These are phyloP conservation scores for Marasmius tenuissimus DNA, from an alignment of 1,284 basidiomycete species.

Conservation along the genomic window DNA sequence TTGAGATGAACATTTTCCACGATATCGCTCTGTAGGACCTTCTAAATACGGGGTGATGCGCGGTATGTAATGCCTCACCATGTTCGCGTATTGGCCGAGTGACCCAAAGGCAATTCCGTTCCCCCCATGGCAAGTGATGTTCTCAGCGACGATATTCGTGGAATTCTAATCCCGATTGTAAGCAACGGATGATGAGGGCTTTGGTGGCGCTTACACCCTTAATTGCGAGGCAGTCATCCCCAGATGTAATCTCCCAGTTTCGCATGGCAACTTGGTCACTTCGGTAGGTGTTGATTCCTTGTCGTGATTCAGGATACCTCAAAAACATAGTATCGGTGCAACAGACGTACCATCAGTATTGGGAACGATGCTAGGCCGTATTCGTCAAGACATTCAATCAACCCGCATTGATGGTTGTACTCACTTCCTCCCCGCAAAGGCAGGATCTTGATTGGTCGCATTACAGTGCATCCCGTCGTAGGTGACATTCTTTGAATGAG, in stretches of 20 bases:
- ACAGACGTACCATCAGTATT: conserved; percentile 57
- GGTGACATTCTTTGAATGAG: conserved; percentile 51
- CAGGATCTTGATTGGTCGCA: conserved; percentile 58
- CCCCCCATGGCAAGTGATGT: conserved; percentile 60
- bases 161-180: conserved; percentile 45
- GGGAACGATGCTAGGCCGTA: conserved; percentile 48
- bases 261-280: conserved; percentile 50
- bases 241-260: conserved; percentile 60
- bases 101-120: conserved; percentile 68
- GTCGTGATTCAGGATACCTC: conserved; percentile 2
- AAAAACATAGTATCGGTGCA: conserved; percentile 3
- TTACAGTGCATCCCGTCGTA: conserved; percentile 66
- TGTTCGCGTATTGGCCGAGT: conserved; percentile 57
- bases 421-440: conserved; percentile 50
- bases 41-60: neutral
- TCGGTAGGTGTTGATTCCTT: conserved; percentile 62
- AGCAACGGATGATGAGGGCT: neutral
- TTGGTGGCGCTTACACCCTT: conserved; percentile 47
- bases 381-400: neutral
- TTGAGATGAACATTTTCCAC: conserved; percentile 57
- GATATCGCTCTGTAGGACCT: conserved; percentile 43
- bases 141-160: conserved; percentile 49
- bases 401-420: conserved; percentile 16
- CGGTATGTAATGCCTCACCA: conserved; percentile 32
- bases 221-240: conserved; percentile 69